Evolutionary conservation across 2,329 filamentous ascomycete species (phyloP), one percentile per base, ranked within the genome.

Genomic region (Fusarium subtropicale): DNA sequence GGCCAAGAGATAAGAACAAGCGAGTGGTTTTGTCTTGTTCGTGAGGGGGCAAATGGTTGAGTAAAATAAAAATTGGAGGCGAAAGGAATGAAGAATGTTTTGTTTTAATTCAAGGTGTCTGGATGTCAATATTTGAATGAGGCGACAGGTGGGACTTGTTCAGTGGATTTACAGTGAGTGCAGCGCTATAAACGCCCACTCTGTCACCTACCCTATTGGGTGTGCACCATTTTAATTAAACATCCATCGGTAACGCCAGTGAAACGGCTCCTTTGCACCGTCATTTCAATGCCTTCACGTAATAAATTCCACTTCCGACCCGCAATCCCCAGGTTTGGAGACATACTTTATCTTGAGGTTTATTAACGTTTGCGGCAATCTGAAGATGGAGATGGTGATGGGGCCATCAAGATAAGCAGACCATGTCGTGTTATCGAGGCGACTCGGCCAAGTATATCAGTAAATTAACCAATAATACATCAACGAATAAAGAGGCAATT

Each of bases 1-100:
- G 46, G 48, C 52, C 59, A 66, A 55, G 54, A 65, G 62, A 66
- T 66, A 66, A 66, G 61, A 15, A 36, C 33, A 36, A 36, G 9
- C 33, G 9, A 18, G 33, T 36, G 22, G 22, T 24, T 39, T 41
- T 41, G 12, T 22, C 12, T 31, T 46, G 28, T 12, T 31, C 0
- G 7, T 46, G 28, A 31, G 52, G 39, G 22, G n/a, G 26, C 11
- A 20, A n/a, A 39, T 18, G 15, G n/a, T 8, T 26, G 20, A 11
- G 5, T 3, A 1, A 26, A 11, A n/a, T 13, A 50, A 28, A 12
- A 38, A 28, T 56, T 62, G 42, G 54, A 60, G 55, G 18, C n/a
- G 18, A 20, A 26, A 13, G 56, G 36, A 69, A 67, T 67, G 48
- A 13, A 39, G 7, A 1, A 31, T 41, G 41, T 24, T 70, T 63